Percentiles rank a stretch among this genome's conserved stretches.
Conservation (phyloP, 441 rosid genomes). For the Euphorbia schlechtendalii region DNA sequence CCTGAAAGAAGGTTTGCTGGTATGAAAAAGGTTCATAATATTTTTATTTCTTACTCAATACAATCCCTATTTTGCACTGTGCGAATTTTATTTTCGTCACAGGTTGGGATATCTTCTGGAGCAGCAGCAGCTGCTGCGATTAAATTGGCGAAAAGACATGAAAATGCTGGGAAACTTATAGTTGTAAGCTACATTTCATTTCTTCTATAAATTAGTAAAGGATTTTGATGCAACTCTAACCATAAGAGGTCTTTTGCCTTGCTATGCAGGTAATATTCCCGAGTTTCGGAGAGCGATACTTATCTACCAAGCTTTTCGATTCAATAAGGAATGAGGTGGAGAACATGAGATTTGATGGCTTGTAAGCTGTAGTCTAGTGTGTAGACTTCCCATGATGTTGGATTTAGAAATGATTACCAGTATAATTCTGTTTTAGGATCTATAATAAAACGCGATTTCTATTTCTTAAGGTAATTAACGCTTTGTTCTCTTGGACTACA, state of each 20-base stretch:
- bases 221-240: background rate
- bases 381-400: background rate
- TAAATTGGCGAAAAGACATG: constrained; percentile 43
- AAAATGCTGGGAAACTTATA: constrained; percentile 47
- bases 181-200: constrained; percentile 29
- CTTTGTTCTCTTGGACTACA: too few relatives aligned
- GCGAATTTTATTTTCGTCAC: background rate
- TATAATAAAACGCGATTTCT: background rate
- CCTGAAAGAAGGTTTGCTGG: constrained; percentile 69
- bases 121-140: constrained; percentile 59
- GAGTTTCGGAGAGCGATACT: constrained; percentile 55
- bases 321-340: constrained; percentile 40
- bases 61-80: background rate
- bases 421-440: background rate
- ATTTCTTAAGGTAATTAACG: too few relatives aligned
- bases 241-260: background rate
- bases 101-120: constrained; percentile 71
- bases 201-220: background rate
- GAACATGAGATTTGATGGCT: constrained; percentile 18
- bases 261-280: constrained; percentile 45
- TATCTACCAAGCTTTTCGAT: constrained; percentile 42
- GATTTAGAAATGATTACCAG: background rate
- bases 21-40: constrained; percentile 12
- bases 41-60: background rate
- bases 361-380: background rate